Conservation (phyloP, 2,329 filamentous ascomycete species). For the Didymella lethalis region DNA sequence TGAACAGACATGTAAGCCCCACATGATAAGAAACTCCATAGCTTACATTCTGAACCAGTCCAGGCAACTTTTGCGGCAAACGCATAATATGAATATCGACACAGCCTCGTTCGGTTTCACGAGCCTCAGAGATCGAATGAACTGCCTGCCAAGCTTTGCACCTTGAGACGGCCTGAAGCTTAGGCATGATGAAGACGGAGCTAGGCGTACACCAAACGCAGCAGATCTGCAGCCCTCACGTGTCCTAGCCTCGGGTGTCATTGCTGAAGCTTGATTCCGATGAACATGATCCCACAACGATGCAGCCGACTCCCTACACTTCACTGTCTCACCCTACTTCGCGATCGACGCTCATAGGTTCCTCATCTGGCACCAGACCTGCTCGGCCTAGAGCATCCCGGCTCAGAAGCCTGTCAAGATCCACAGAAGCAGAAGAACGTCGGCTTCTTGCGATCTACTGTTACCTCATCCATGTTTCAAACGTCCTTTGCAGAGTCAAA, state of each 20-base stretch:
- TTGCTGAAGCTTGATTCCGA: conserved; percentile 11
- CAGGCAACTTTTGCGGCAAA: neutral
- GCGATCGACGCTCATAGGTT: conserved; percentile 17
- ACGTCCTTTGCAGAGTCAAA: conserved; percentile 14
- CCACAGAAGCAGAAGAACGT: conserved; percentile 29
- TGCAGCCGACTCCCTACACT: conserved; percentile 15
- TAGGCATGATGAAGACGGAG: conserved; percentile 23
- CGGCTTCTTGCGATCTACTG: conserved; percentile 28
- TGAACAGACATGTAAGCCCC: neutral
- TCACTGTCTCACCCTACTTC: conserved; percentile 25
- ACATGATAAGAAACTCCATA: neutral
- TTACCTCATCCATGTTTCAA: conserved; percentile 41
- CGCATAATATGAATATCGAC: conserved; percentile 11
- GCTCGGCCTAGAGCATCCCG: conserved; percentile 13
- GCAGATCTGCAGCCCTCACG: conserved; percentile 4
- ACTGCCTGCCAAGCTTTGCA: conserved; percentile 38
- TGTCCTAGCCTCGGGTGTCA: conserved; percentile 8
- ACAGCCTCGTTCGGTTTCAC: conserved; percentile 36
- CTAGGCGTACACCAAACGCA: conserved; percentile 10
- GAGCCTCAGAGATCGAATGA: conserved; percentile 26
- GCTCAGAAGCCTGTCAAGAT: conserved; percentile 19
- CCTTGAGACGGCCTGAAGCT: conserved; percentile 31
- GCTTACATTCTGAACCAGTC: neutral
- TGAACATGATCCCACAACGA: neutral
- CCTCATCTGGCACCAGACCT: conserved; percentile 11